Percentiles rank a stretch among this genome's conserved stretches.
phyloP scores from a whole-genome alignment of 2,329 filamentous ascomycete genomes.

The Teratosphaeria destructans region DNA sequence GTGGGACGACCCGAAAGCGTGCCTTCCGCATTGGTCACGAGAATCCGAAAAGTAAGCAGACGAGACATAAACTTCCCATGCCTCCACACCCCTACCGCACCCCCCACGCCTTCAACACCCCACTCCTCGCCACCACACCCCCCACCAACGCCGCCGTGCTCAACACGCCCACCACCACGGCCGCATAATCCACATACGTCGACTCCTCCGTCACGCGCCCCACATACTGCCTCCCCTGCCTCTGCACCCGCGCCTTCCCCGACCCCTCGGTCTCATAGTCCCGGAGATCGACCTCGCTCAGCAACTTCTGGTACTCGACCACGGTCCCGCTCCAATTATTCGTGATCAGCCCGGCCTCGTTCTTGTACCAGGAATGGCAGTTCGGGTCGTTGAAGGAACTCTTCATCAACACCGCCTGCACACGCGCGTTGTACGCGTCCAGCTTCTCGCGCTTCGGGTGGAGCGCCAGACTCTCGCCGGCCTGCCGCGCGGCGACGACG shows the following conservation, averaged over 20 bases:
- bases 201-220: conserved; percentile 38
- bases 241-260: conserved; percentile 23
- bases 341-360: conserved; percentile 42
- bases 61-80: no score
- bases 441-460: conserved; percentile 33
- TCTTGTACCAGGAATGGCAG: conserved; percentile 49
- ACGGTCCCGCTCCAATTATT: conserved; percentile 48
- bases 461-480: conserved; percentile 34
- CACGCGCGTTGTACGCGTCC: conserved; percentile 34
- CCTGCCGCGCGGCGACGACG: conserved; percentile 36
- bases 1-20: not conserved
- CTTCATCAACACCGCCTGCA: conserved; percentile 36
- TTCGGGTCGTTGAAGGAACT: conserved; percentile 44
- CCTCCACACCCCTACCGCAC: conserved; percentile 5
- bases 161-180: conserved; percentile 27
- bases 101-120: conserved; percentile 13
- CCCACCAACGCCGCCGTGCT: conserved; percentile 28
- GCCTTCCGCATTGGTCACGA: not conserved
- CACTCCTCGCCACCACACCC: conserved; percentile 37
- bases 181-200: conserved; percentile 27
- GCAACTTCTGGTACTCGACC: conserved; percentile 43
- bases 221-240: conserved; percentile 27
- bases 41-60: no score
- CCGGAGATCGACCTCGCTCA: conserved; percentile 33
- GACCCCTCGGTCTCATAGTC: conserved; percentile 34